These are phyloP conservation scores for Talaromyces thailandensis DNA, from an alignment of 495 filamentous ascomycete genomes.

Conservation along the genomic window DNA sequence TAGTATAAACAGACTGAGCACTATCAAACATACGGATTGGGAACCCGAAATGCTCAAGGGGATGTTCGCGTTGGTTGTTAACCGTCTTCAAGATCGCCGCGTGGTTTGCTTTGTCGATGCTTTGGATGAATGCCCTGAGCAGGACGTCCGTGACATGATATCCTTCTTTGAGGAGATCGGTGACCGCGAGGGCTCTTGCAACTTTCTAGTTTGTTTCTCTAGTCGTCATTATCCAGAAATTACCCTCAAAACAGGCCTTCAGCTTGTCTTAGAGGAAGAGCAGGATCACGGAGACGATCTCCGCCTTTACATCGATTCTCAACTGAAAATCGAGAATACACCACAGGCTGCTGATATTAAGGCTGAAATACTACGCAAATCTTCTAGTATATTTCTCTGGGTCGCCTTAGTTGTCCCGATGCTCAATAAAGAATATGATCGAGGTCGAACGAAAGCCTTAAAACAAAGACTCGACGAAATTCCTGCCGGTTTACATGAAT, in stretches of 20 bases:
- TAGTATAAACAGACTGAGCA: background rate
- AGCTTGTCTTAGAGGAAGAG: constrained; percentile 11
- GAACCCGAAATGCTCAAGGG: background rate
- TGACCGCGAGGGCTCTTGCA: background rate
- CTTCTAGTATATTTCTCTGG: constrained; percentile 18
- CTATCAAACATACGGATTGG: background rate
- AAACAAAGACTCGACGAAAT: constrained; percentile 22
- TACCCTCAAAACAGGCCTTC: constrained; percentile 3
- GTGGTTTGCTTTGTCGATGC: constrained; percentile 22
- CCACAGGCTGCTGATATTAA: background rate
- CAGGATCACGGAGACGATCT: constrained; percentile 13
- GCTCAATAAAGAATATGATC: constrained; percentile 9
- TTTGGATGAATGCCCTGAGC: constrained; percentile 26
- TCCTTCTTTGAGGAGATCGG: constrained; percentile 7
- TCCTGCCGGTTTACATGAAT: constrained; percentile 23
- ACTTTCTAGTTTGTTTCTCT: constrained; percentile 13
- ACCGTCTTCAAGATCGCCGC: constrained; percentile 1
- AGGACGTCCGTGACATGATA: constrained; percentile 7
- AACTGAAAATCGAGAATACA: background rate
- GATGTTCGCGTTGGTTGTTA: background rate
- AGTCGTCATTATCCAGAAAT: constrained; percentile 20
- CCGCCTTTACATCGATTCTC: constrained; percentile 9
- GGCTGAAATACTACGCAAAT: constrained; percentile 5
- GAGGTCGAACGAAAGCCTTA: constrained; percentile 27
- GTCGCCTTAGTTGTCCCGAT: constrained; percentile 14